These are phyloP conservation scores for Neopestalotiopsis clavispora DNA, from an alignment of 2,329 filamentous ascomycete species.

Conservation along the genomic window DNA sequence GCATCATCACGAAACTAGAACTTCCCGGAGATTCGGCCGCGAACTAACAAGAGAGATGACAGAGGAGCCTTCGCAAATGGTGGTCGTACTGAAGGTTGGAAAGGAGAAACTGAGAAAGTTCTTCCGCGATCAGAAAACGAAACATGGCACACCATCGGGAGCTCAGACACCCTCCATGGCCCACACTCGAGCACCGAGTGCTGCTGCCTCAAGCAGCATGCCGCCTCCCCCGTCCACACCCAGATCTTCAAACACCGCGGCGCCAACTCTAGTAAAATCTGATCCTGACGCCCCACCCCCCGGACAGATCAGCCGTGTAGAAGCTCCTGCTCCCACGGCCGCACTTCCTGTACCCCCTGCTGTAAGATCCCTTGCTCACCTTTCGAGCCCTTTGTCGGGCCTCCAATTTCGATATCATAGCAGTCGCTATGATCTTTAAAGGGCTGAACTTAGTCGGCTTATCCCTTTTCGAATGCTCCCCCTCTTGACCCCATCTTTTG, in stretches of 20 bases:
- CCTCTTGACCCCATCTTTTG: neutral
- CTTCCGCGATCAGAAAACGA: slow-evolving; percentile 56
- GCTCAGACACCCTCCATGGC: slow-evolving; percentile 50
- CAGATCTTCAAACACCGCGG: slow-evolving; percentile 27
- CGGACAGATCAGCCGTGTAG: slow-evolving; percentile 68
- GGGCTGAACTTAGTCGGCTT: neutral
- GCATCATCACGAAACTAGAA: slow-evolving; percentile 76
- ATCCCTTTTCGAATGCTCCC: neutral
- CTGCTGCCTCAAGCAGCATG: slow-evolving; percentile 40
- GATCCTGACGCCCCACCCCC: slow-evolving; percentile 42
- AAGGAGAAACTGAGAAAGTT: slow-evolving; percentile 74
- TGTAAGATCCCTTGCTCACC: slow-evolving; percentile 55
- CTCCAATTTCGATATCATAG: slow-evolving; percentile 37
- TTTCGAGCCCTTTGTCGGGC: slow-evolving; percentile 22
- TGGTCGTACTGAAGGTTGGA: slow-evolving; percentile 77
- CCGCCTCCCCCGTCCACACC: slow-evolving; percentile 38
- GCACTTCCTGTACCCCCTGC: slow-evolving; percentile 60
- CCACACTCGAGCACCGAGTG: slow-evolving; percentile 52
- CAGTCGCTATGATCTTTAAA: slow-evolving; percentile 36
- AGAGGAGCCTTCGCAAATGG: slow-evolving; percentile 70
- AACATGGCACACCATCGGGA: slow-evolving; percentile 46
- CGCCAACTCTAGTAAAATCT: slow-evolving; percentile 25
- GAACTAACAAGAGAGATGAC: slow-evolving; percentile 78
- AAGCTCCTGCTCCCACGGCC: slow-evolving; percentile 66
- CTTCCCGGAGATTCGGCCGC: slow-evolving; percentile 63